Evolutionary conservation across 2,329 filamentous ascomycete species (phyloP), one percentile per base, ranked within the genome.

Genomic region (Capronia epimyces): DNA sequence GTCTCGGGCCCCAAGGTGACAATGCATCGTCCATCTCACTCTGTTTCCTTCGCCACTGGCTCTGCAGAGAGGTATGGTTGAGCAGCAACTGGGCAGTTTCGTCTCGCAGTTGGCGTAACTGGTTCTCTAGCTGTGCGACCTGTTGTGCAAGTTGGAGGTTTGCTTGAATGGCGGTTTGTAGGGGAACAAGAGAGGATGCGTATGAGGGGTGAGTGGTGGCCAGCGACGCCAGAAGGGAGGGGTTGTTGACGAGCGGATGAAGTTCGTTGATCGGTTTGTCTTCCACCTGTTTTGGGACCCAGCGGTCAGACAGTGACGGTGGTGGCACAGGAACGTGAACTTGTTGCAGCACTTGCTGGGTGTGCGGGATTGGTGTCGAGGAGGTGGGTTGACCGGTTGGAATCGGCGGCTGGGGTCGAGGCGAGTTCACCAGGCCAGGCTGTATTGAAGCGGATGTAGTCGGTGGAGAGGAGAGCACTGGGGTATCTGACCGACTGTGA

Each of bases 1-100:
- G 85, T 37, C 88, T 86, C 0, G 91, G 89, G 21, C 87, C 87
- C 71, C 95, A 97, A 1, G 87, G 87, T 29, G 82, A 81, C 53
- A 97, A 73, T 5, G 87, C 89, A 45, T 81, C 77, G 66, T 97
- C 93, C 79, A 95, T 93, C 62, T 93, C 89, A 1, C 81, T 77
- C 68, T 97, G 88, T 68, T 93, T 94, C 60, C 86, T 81, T 49
- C 84, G 82, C 87, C 93, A 97, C 64, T 91, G 85, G n/a, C 90
- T 81, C 71, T 97, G 93, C 13, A 96, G 79, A 1, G 87, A 87
- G 62, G 91, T 87, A 18, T 93, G 81, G 9, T 87, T 79, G 1
- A 97, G 77, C 0, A 97, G 80, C 52, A 90, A 84, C 2, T 88
- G 84, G 65, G 95, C 89, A 0, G 87, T 86, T 1, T 79, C 75